Evolutionary conservation across 225 moss, liverwort and hornwort genomes (phyloP).

Genomic region (Climacium dendroides): DNA sequence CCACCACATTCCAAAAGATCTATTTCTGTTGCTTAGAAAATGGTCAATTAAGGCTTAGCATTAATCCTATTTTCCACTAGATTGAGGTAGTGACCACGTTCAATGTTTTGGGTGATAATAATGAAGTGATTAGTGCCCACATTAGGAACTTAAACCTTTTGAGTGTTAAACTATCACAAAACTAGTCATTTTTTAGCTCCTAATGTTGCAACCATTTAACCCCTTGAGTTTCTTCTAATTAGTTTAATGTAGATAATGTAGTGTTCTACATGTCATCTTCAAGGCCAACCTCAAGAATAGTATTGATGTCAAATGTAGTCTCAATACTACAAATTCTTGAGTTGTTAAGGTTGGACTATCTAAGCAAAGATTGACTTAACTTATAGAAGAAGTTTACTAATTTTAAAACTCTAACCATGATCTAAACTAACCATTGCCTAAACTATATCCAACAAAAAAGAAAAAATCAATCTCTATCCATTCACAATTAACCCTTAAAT

Average conservation of each 20-base stretch:
- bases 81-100: neutral
- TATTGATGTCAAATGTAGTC: neutral
- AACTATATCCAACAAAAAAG: neutral
- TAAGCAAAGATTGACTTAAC: neutral
- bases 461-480: neutral
- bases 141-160: neutral
- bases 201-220: neutral
- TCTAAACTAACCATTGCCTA: neutral
- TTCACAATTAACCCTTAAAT: no score
- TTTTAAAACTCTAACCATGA: neutral
- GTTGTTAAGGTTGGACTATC: neutral
- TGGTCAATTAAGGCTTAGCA: rapidly evolving
- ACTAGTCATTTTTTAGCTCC: rapidly evolving
- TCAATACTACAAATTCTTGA: neutral
- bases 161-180: neutral
- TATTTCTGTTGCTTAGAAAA: neutral
- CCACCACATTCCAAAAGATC: neutral
- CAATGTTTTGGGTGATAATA: neutral
- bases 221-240: neutral
- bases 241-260: neutral
- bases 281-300: neutral
- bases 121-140: neutral
- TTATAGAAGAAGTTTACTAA: neutral
- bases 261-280: neutral
- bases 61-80: neutral